Conservation (phyloP, 495 filamentous ascomycete genomes). For the Monascus purpureus region DNA sequence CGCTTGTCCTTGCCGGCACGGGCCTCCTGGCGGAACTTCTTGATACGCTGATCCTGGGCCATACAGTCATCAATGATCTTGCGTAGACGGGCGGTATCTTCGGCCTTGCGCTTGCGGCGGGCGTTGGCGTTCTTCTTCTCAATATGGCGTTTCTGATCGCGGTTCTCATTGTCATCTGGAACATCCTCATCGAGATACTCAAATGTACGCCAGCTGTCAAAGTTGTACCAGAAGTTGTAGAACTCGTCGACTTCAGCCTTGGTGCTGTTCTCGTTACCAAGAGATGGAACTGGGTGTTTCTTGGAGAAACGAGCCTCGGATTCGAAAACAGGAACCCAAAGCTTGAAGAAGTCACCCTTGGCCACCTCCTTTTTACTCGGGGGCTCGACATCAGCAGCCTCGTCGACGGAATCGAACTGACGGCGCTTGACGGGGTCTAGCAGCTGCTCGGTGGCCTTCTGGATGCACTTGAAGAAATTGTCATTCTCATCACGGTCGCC, state of each 20-base stretch:
- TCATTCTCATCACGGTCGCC: constrained; percentile 77
- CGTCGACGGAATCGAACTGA: constrained; percentile 94
- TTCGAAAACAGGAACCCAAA: constrained; percentile 77
- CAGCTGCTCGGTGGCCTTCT: constrained; percentile 91
- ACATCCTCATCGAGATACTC: constrained; percentile 99
- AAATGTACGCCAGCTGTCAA: constrained; percentile 94
- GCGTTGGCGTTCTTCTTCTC: constrained; percentile 97
- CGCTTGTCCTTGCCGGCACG: constrained; percentile 91
- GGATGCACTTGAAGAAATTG: constrained; percentile 99
- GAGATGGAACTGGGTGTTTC: constrained; percentile 66
- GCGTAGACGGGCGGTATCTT: constrained; percentile 83
- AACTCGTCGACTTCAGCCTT: constrained; percentile 84
- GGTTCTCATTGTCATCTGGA: constrained; percentile 95
- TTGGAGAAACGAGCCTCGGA: constrained; percentile 88
- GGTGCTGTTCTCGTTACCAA: constrained; percentile 72
- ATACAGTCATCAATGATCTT: constrained; percentile 77
- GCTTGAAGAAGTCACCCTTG: constrained; percentile 88
- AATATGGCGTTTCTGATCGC: constrained; percentile 94
- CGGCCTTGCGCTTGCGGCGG: constrained; percentile 96
- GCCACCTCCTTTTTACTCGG: constrained; percentile 76
- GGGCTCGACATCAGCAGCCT: constrained; percentile 78
- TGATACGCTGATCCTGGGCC: constrained; percentile 82
- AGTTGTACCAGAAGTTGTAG: constrained; percentile 99
- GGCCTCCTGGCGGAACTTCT: constrained; percentile 84
- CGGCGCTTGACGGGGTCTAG: constrained; percentile 83